Evolutionary conservation across 305 asterid species (phyloP).

Genomic region (Rubia peregrina): DNA sequence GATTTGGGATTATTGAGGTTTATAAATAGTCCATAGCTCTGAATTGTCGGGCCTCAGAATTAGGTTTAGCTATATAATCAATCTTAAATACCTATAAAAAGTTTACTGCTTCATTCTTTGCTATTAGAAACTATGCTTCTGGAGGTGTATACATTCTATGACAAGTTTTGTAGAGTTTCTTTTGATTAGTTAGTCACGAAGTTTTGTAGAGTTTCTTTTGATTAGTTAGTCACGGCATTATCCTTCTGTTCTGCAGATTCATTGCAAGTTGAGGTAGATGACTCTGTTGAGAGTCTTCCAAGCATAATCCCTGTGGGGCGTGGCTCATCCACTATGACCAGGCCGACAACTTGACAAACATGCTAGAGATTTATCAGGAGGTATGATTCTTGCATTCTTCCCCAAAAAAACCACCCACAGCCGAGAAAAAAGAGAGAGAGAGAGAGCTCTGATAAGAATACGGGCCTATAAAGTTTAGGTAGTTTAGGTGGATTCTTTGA

Average conservation of each 20-base stretch:
- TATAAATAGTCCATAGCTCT: background rate
- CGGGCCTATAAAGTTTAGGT: background rate
- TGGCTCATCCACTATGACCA: slow-evolving; percentile 86
- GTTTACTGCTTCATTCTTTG: background rate
- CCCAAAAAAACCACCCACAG: too few species aligned
- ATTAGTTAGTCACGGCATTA: background rate
- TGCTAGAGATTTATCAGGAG: background rate
- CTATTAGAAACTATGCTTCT: background rate
- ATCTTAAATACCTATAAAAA: background rate
- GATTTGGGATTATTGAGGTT: background rate
- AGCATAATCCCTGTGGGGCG: slow-evolving; percentile 73
- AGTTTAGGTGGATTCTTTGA: too few species aligned
- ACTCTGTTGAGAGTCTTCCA: slow-evolving; percentile 46
- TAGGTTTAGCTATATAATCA: background rate
- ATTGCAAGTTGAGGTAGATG: slow-evolving; percentile 56
- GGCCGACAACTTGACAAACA: slow-evolving; percentile 66
- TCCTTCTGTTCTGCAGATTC: slow-evolving; percentile 33
- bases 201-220: background rate
- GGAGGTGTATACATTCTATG: background rate
- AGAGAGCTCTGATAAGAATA: background rate
- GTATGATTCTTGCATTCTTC: background rate
- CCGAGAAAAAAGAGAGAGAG: background rate
- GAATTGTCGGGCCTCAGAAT: background rate
- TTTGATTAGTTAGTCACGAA: background rate
- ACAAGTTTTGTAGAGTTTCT: background rate